Conservation (phyloP, 2,329 filamentous ascomycete genomes). For the Stagonosporopsis vannaccii region DNA sequence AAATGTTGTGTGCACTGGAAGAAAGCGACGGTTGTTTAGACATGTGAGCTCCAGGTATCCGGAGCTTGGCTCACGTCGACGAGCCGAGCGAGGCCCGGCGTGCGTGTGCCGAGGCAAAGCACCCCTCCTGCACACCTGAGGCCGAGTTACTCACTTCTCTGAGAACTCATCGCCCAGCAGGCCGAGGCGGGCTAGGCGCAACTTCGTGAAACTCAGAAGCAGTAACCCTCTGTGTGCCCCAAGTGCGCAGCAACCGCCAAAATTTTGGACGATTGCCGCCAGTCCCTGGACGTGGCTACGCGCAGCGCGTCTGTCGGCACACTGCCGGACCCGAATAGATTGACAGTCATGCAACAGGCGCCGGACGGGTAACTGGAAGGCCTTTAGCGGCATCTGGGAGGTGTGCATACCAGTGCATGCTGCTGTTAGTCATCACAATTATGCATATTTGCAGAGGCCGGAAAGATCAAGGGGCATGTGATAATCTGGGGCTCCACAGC, state of each 20-base stretch:
- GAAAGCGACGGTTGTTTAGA: slow-evolving; percentile 25
- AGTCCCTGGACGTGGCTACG: slow-evolving; percentile 1
- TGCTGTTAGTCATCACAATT: neutral
- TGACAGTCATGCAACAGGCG: neutral
- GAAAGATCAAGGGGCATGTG: slow-evolving; percentile 9
- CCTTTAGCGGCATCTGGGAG: slow-evolving; percentile 1
- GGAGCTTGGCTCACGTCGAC: slow-evolving; percentile 36
- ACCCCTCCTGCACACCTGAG: slow-evolving; percentile 9
- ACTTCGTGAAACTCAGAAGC: neutral
- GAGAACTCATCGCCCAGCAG: neutral
- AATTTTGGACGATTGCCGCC: slow-evolving; percentile 1
- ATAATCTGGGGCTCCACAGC: slow-evolving; percentile 22
- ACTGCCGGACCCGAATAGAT: neutral
- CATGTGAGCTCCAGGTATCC: slow-evolving; percentile 42
- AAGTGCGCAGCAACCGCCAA: neutral
- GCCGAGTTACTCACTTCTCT: slow-evolving; percentile 3
- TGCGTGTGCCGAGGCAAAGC: slow-evolving; percentile 32
- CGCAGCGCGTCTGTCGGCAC: slow-evolving; percentile 2
- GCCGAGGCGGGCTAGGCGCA: neutral
- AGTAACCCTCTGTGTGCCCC: neutral
- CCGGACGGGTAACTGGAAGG: slow-evolving; percentile 4
- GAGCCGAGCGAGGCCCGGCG: slow-evolving; percentile 30
- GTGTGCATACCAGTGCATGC: neutral
- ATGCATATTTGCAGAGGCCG: neutral
- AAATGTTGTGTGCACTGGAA: slow-evolving; percentile 20